These are phyloP conservation scores for Rhodomyrtus tomentosa DNA, from an alignment of 345 rosid genomes.

Conservation along the genomic window DNA sequence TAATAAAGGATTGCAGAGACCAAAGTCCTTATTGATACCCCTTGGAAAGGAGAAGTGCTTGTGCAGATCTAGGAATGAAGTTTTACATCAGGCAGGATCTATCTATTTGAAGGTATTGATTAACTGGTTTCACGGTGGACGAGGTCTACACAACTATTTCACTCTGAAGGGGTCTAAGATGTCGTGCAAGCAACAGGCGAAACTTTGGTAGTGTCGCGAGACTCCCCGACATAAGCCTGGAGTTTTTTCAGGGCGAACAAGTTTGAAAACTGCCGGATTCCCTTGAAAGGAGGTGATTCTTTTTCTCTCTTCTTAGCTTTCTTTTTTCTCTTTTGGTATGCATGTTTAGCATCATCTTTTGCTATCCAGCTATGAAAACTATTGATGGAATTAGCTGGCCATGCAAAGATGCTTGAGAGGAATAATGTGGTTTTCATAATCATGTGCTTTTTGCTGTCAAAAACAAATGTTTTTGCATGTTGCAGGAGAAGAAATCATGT, in stretches of 20 bases:
- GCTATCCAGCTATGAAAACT: neutral
- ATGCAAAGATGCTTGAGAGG: neutral
- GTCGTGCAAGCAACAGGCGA: neutral
- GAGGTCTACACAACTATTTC: neutral
- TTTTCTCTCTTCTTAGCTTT: neutral
- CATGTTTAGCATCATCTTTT: neutral
- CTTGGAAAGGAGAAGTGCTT: neutral
- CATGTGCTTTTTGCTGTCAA: neutral
- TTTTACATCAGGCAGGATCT: neutral
- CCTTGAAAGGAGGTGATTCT: neutral
- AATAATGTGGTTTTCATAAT: neutral
- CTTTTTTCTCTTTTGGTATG: neutral
- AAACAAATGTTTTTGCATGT: neutral
- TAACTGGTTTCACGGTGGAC: neutral
- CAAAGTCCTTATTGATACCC: neutral
- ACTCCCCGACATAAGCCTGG: neutral
- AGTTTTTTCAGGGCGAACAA: too few species aligned
- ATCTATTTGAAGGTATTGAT: neutral
- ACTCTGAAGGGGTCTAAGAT: neutral
- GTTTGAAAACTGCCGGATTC: neutral
- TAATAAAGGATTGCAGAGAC: neutral
- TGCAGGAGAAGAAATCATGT: neutral
- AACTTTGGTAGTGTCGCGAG: neutral
- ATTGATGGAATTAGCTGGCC: neutral
- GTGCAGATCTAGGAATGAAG: neutral